A percentile compares a stretch with the other conserved stretches of the same genome.
Evolutionary conservation across 2,329 filamentous ascomycete genomes (phyloP).

Genomic region (Colletotrichum neosansevieriae): DNA sequence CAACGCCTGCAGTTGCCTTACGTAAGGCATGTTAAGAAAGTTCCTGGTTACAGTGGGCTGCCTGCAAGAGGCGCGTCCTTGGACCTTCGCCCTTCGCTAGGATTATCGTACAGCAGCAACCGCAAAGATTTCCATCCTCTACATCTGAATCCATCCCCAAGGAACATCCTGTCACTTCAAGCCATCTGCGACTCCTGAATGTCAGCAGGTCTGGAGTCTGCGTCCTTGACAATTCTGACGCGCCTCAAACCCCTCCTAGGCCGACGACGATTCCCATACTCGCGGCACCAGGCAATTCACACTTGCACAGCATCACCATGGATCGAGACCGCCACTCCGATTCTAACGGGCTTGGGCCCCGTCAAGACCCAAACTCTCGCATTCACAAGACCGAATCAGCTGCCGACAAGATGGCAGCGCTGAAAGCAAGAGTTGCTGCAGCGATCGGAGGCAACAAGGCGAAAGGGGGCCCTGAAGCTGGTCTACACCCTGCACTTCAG

Average conservation of each 20-base stretch:
- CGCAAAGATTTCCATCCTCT: too few relatives aligned
- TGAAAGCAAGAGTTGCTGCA: constrained; percentile 84
- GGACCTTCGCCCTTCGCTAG: too few relatives aligned
- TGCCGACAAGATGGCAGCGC: constrained; percentile 77
- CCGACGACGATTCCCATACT: neutral
- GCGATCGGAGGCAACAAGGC: constrained; percentile 72
- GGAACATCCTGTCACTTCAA: too few relatives aligned
- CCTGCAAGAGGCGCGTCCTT: too few relatives aligned
- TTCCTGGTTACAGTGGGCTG: too few relatives aligned
- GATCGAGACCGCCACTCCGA: constrained; percentile 66
- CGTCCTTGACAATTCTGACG: neutral
- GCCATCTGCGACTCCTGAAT: too few relatives aligned
- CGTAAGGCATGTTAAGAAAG: too few relatives aligned
- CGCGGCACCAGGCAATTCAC: neutral
- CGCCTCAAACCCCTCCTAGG: neutral
- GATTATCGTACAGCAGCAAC: too few relatives aligned
- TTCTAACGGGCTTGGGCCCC: constrained; percentile 65
- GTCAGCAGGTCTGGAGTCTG: too few relatives aligned
- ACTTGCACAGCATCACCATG: constrained; percentile 52
- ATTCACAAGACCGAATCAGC: constrained; percentile 68
- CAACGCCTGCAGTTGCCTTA: too few relatives aligned
- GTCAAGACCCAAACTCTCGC: constrained; percentile 65
- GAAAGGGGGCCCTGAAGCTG: constrained; percentile 79
- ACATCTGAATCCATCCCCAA: too few relatives aligned
- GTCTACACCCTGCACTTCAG: constrained; percentile 81